Base-by-base conservation (phyloP, 306 rosid species). In the Cucurbita pepo region DNA sequence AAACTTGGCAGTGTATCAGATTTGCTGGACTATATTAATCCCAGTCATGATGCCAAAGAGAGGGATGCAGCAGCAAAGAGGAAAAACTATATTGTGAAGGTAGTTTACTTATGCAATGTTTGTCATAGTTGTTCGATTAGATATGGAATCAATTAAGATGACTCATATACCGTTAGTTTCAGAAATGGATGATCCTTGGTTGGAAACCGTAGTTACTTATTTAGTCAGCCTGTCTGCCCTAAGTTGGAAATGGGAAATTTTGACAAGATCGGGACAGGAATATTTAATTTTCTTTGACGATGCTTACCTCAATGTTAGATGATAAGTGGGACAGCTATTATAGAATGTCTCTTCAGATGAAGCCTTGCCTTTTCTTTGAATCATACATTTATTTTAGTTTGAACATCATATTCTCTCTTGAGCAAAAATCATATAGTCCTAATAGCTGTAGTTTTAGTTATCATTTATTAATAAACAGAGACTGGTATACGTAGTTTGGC, bases 11-110 rank as follows among this genome's bases (percentile, higher is more conserved):
- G 98, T 74, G 98, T 94, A 63, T 94, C 98, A 6, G 98, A 94
- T 82, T 85, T 94, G 86, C 98, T 94, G 50, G 98, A 94, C 86
- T 94, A 94, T 82, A 94, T 94, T 57, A 90, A 81, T 83, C 98
- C 97, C 56, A 84, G 77, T 81, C 85, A 94, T 41, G 90, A 83
- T 79, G 82, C 85, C 69, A 86, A 86, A 80, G 98, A 89, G 60
- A 86, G 90, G 79, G 92, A 89, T 79, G 84, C 73, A 10, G 83
- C 88, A 56, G 74, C 82, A 60, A 94, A 83, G 89, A 89, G 95
- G 82, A 90, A 84, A 85, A 87, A 77, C 81, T 87, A 89, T 81
- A 72, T 84, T 76, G 67, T 90, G 56, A 89, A 90, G 94, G 94
- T 86, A 73, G 10, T 69, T 48, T 19, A 21, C 22, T 22, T 25